Percentiles rank a stretch among this genome's conserved stretches.
phyloP scores from a whole-genome alignment of 75 land plant species.

The Isoetes taiwanensis region DNA sequence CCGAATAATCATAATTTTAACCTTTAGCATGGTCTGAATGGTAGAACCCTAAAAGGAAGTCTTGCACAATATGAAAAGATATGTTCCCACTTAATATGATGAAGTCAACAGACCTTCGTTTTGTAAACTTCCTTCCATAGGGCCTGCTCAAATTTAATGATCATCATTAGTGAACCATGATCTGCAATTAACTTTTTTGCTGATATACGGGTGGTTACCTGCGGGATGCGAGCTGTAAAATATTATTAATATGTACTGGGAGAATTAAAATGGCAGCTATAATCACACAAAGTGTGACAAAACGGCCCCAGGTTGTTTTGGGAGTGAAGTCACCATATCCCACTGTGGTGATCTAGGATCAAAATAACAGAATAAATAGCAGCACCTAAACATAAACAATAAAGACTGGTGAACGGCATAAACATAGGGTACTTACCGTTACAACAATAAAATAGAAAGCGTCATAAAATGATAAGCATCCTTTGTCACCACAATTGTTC shows the following conservation, averaged over 20 bases:
- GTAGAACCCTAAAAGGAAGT: constrained; percentile 36
- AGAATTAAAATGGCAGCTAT: constrained; percentile 26
- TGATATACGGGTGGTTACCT: no score
- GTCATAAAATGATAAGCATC: constrained; percentile 34
- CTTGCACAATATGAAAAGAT: constrained; percentile 28
- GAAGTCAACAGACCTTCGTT: constrained; percentile 26
- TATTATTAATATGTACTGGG: constrained; percentile 30
- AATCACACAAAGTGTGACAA: constrained; percentile 18
- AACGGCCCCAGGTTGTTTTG: constrained; percentile 32
- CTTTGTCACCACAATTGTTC: constrained; percentile 21
- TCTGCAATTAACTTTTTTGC: no score
- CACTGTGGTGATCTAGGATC: constrained; percentile 36
- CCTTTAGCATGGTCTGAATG: no score
- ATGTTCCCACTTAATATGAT: constrained; percentile 34
- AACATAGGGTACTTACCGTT: constrained; percentile 18
- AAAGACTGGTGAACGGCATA: no score
- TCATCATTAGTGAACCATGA: no score
- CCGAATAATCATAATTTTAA: no score
- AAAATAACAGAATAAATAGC: constrained; percentile 8
- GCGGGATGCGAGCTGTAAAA: constrained; percentile 36
- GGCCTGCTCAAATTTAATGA: no score
- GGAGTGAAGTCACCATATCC: constrained; percentile 35
- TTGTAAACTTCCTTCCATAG: constrained; percentile 31
- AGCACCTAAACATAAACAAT: no score
- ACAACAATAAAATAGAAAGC: constrained; percentile 37